Evolutionary conservation across 345 rosid genomes (phyloP), one percentile per base, ranked within the genome.

Genomic region (Eucalyptus erythrocorys): DNA sequence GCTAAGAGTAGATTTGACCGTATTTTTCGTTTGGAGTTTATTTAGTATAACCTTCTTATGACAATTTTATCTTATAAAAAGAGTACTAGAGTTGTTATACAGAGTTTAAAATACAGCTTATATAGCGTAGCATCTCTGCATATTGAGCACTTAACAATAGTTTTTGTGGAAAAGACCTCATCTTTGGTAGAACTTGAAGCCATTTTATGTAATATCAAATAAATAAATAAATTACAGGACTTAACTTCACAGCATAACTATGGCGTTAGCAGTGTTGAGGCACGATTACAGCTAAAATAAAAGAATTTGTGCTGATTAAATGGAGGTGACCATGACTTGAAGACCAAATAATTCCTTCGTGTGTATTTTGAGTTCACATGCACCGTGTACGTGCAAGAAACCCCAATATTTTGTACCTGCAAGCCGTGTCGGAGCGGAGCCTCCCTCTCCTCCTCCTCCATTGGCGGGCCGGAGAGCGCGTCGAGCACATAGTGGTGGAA

Each of bases 401-500:
- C 1, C 40, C 76, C 40, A 64, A n/a, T 34, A 14, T n/a, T n/a
- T 13, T 14, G 76, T 64, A 64, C 76, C 76, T 64, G 76, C 76
- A 64, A n/a, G 40, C 76, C 17, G 76, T 64, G 76, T 34, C 21
- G 21, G 40, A 64, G 76, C 37, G 19, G 76, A 14, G 76, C 10
- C 47, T 91, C 91, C 87, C 87, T 88, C 64, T 91, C 91, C 16
- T 79, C 51, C 51, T 91, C 93, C 10, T 90, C 93, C 34, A 93
- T n/a, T 45, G 92, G 94, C 21, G 92, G 92, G 14, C 95, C 96
- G 2, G 94, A 92, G 17, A 94, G 93, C 2, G 93, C 32, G 3
- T 94, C 94, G 5, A 94, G 93, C 57, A 94, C 89, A 48, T 92
- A 94, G 88, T 92, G 94, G 85, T 91, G 91, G 90, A 93, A 94